Evolutionary conservation across 2,329 filamentous ascomycete genomes (phyloP).

Genomic region (Malbranchea zuffiana): DNA sequence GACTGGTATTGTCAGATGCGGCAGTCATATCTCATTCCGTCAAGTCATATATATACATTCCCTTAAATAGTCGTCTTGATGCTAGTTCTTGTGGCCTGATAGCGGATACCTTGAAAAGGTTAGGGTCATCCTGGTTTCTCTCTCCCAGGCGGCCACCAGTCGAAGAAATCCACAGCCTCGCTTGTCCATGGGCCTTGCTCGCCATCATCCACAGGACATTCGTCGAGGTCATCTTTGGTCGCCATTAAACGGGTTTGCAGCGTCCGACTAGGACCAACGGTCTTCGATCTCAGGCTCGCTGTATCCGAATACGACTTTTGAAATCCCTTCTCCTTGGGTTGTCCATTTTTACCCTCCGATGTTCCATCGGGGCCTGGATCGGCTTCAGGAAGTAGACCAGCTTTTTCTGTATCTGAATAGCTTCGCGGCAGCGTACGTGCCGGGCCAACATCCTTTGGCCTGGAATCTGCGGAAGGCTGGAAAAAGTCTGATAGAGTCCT

Average conservation of each 20-base stretch:
- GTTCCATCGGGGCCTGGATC: too few relatives aligned
- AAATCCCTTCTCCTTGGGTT: slow-evolving; percentile 12
- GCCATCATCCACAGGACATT: slow-evolving; percentile 4
- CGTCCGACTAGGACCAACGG: neutral
- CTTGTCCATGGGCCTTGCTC: slow-evolving; percentile 34
- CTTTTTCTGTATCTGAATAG: slow-evolving; percentile 1
- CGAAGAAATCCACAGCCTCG: slow-evolving; percentile 34
- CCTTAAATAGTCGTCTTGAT: too few relatives aligned
- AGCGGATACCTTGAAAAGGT: too few relatives aligned
- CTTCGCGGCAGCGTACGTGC: slow-evolving; percentile 3
- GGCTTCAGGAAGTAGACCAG: too few relatives aligned
- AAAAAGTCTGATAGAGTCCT: slow-evolving; percentile 12
- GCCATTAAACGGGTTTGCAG: slow-evolving; percentile 6
- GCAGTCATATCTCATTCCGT: too few relatives aligned
- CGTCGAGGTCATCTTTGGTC: neutral
- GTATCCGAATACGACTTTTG: slow-evolving; percentile 30
- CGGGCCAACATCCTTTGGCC: neutral
- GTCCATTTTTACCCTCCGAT: too few relatives aligned
- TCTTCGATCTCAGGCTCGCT: slow-evolving; percentile 19
- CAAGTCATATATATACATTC: too few relatives aligned
- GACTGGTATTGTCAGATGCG: too few relatives aligned
- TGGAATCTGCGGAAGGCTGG: slow-evolving; percentile 2
- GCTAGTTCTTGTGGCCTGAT: too few relatives aligned
- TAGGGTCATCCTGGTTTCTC: too few relatives aligned
- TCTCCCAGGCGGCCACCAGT: slow-evolving; percentile 34